These are phyloP conservation scores for Immersiporthe knoxdaviesiana DNA, from an alignment of 2,329 filamentous ascomycete species.

Conservation along the genomic window DNA sequence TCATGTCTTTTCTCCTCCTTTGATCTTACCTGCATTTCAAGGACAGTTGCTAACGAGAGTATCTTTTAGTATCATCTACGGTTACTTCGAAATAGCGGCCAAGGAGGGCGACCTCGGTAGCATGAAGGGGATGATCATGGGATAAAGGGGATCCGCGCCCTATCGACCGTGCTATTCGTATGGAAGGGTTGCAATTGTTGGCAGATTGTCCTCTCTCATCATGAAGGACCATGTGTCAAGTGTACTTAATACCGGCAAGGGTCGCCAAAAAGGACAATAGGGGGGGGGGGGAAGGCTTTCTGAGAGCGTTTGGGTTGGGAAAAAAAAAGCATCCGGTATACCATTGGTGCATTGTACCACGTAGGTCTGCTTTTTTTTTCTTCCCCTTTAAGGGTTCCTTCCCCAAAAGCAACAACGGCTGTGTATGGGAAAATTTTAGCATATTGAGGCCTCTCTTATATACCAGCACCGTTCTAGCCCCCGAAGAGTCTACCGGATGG, in stretches of 20 bases:
- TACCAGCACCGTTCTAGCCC: slow-evolving; percentile 13
- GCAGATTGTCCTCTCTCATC: not conserved
- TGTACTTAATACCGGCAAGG: slow-evolving; percentile 26
- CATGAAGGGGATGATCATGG: slow-evolving; percentile 75
- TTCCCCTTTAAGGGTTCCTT: not conserved
- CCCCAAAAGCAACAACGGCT: slow-evolving; percentile 13
- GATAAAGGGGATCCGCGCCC: slow-evolving; percentile 48
- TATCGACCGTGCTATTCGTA: slow-evolving; percentile 2
- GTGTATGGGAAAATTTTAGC: slow-evolving; percentile 23
- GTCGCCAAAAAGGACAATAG: slow-evolving; percentile 12
- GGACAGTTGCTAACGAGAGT: slow-evolving; percentile 41
- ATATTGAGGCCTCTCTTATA: slow-evolving; percentile 26
- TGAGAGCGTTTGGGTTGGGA: slow-evolving; percentile 22
- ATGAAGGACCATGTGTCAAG: slow-evolving; percentile 14
- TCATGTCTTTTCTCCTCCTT: not conserved
- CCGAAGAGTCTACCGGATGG: not conserved
- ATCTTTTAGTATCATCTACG: slow-evolving; percentile 89
- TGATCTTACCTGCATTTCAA: not conserved
- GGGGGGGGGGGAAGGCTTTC: slow-evolving; percentile 18
- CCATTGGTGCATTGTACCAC: slow-evolving; percentile 5
- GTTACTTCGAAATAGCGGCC: slow-evolving; percentile 98
- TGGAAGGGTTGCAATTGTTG: slow-evolving; percentile 13
- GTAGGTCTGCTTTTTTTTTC: slow-evolving; percentile 7
- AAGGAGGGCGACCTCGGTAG: slow-evolving; percentile 95
- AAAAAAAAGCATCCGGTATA: slow-evolving; percentile 29